Conservation (phyloP, 2,329 filamentous ascomycete species). For the Stemphylium vesicarium region DNA sequence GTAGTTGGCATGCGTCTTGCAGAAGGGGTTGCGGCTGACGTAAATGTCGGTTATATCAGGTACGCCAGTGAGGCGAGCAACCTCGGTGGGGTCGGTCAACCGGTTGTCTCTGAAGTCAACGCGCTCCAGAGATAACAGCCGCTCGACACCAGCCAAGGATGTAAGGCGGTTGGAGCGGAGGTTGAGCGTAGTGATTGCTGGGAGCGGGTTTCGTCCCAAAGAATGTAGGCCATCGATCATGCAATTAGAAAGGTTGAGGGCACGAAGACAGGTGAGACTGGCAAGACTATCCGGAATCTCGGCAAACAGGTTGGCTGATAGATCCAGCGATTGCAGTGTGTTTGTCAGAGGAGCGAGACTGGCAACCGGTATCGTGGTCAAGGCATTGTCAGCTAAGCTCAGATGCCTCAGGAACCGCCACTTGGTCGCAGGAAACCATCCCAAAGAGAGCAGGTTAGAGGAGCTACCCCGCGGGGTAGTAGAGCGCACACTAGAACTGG, state of each 20-base stretch:
- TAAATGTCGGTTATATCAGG: conserved; percentile 93
- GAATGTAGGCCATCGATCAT: conserved; percentile 97
- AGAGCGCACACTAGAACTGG: conserved; percentile 74
- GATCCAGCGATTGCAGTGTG: conserved; percentile 87
- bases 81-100: conserved; percentile 86
- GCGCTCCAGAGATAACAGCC: conserved; percentile 84
- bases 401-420: conserved; percentile 95
- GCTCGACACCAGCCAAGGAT: conserved; percentile 88
- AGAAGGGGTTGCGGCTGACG: conserved; percentile 90
- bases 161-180: conserved; percentile 85
- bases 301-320: conserved; percentile 92
- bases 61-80: conserved; percentile 86
- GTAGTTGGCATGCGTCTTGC: conserved; percentile 83
- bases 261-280: conserved; percentile 83
- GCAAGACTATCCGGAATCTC: conserved; percentile 92
- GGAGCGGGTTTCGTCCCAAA: conserved; percentile 81
- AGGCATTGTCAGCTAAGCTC: conserved; percentile 86
- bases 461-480: conserved; percentile 69
- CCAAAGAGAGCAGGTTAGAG: conserved; percentile 75
- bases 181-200: conserved; percentile 92
- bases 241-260: conserved; percentile 92
- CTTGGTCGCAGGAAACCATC: conserved; percentile 80
- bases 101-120: conserved; percentile 91
- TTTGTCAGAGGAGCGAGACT: conserved; percentile 84
- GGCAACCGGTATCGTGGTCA: conserved; percentile 77